Evolutionary conservation across 2,329 filamentous ascomycete genomes (phyloP).

Genomic region (Aspergillus costaricaensis): DNA sequence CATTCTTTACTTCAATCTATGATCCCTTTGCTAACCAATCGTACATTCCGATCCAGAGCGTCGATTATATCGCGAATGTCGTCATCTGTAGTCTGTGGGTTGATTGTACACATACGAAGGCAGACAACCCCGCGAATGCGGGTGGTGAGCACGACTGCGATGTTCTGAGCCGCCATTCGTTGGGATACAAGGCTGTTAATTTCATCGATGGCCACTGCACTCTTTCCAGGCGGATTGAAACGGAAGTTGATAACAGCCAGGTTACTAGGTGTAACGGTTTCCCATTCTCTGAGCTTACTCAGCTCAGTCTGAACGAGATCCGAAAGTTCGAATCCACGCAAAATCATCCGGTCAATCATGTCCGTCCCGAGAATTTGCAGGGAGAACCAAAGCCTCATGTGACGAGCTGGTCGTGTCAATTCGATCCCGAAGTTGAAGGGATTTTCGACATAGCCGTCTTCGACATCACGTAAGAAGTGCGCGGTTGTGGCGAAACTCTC

Average conservation of each 20-base stretch:
- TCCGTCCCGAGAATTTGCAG: conserved; percentile 20
- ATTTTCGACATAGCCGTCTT: conserved; percentile 15
- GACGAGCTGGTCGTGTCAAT: conserved; percentile 22
- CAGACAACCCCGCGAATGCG: not conserved
- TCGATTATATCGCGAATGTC: not conserved
- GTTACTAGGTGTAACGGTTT: conserved; percentile 8
- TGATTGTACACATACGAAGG: conserved; percentile 10
- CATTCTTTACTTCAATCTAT: not conserved
- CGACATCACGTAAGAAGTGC: conserved; percentile 14
- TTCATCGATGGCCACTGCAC: not conserved
- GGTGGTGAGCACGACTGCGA: conserved; percentile 3
- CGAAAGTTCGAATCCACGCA: conserved; percentile 13
- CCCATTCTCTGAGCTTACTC: conserved; percentile 9
- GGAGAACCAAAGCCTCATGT: conserved; percentile 26
- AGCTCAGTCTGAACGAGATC: conserved; percentile 2
- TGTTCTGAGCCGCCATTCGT: not conserved
- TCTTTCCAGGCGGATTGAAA: conserved; percentile 5
- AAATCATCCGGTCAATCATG: conserved; percentile 21
- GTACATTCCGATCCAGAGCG: not conserved
- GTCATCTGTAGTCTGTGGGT: conserved; percentile 3
- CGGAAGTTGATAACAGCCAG: conserved; percentile 18
- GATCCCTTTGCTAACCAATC: not conserved
- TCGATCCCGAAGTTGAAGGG: conserved; percentile 26
- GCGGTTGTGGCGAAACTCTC: conserved; percentile 21
- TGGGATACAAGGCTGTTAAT: conserved; percentile 6